Evolutionary conservation across 2,329 filamentous ascomycete species (phyloP).

Genomic region (Aspergillus sp.): DNA sequence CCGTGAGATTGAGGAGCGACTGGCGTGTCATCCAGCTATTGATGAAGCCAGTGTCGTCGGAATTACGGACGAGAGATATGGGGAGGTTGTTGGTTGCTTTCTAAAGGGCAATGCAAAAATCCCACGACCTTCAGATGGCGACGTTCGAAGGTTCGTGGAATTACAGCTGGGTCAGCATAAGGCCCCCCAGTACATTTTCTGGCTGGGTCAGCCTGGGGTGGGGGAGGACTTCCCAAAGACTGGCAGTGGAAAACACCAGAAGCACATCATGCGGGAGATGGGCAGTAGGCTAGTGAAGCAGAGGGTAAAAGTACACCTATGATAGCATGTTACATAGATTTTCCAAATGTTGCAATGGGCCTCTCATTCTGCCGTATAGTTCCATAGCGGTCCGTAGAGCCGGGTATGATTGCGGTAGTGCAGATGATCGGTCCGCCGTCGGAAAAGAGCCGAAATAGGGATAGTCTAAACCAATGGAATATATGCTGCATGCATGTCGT

Average conservation of each 20-base stretch:
- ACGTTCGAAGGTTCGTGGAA: constrained; percentile 41
- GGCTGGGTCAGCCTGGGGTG: constrained; percentile 61
- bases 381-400: too few species aligned
- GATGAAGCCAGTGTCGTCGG: constrained; percentile 63
- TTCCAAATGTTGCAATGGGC: too few species aligned
- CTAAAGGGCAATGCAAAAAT: constrained; percentile 20
- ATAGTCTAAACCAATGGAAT: too few species aligned
- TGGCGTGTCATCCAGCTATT: constrained; percentile 59
- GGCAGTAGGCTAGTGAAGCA: constrained; percentile 16
- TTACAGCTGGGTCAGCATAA: constrained; percentile 4
- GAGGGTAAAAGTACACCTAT: background rate
- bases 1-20: constrained; percentile 67
- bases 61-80: constrained; percentile 51
- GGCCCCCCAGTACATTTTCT: constrained; percentile 48
- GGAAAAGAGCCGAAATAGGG: too few species aligned
- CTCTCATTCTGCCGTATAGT: too few species aligned
- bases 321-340: too few species aligned
- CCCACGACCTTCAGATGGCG: too few species aligned
- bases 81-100: constrained; percentile 42
- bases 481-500: too few species aligned
- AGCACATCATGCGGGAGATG: constrained; percentile 51
- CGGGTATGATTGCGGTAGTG: too few species aligned
- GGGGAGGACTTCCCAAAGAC: constrained; percentile 53
- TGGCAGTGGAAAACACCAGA: constrained; percentile 66
- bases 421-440: too few species aligned